Evolutionary conservation across 2,329 filamentous ascomycete species (phyloP), one percentile per base, ranked within the genome.

Genomic region (Herpotrichia juniperi): DNA sequence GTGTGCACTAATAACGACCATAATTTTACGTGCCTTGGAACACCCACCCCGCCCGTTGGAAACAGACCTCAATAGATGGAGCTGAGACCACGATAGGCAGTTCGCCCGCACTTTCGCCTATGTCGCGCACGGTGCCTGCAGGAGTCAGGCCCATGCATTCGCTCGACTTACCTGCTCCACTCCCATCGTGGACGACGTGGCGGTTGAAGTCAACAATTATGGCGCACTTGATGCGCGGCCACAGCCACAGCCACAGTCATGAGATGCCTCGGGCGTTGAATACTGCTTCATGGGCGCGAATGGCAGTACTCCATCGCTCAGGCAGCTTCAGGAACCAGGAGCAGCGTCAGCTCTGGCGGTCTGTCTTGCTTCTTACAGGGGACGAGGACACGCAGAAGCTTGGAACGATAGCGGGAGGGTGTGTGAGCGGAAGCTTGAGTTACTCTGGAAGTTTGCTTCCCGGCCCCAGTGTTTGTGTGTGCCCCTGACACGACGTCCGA

Each of bases 21-120:
- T 61, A 64, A 67, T 66, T 57, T 67, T 52, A 62, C 54, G 50
- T 58, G 51, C 58, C 61, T 66, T 59, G 62, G 58, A 59, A 50
- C 26, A 56, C 40, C 24, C 57, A 56, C 54, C 53, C 63, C 59
- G 58, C 63, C n/a, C 58, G 58, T 64, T 63, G 50, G 51, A 50
- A 47, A 48, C 53, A 52, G 34, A 37, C n/a, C 6, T 6, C 16
- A 17, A 12, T n/a, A 7, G 26, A 28, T 51, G 39, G 50, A 43
- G 49, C 42, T 42, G 24, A 46, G 48, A 40, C 64, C 60, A 49
- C 48, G 56, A 61, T 61, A 63, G 65, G 65, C 58, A 68, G 50
- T 64, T 66, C 50, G 56, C 53, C 65, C 65, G 63, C 59, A 22
- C 47, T 50, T 58, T 61, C 58, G 63, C 43, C 48, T 51, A 34